Evolutionary conservation across 768 basidiomycete genomes (phyloP).

Genomic region (Paxillus involutus): DNA sequence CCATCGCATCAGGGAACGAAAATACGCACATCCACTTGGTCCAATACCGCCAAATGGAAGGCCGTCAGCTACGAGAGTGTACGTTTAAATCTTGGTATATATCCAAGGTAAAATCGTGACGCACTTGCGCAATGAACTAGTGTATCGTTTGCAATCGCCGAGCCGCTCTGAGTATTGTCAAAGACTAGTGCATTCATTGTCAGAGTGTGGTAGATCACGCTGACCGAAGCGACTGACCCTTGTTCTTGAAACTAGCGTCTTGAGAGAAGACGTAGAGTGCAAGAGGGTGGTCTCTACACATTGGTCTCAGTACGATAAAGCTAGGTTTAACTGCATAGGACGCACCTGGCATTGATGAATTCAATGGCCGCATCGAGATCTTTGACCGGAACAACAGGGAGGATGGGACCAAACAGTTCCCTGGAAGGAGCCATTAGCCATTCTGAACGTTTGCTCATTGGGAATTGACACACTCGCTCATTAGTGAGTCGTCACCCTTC

Average conservation of each 20-base stretch:
- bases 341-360: constrained; percentile 60
- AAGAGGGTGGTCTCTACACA: constrained; percentile 65
- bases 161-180: constrained; percentile 69
- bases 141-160: constrained; percentile 67
- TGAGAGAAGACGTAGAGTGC: constrained; percentile 76
- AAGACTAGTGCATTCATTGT: constrained; percentile 46
- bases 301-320: not conserved
- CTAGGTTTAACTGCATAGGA: not conserved
- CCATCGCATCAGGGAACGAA: not conserved
- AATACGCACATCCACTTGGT: constrained; percentile 62
- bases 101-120: constrained; percentile 8
- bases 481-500: constrained; percentile 61
- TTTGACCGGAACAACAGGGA: constrained; percentile 75
- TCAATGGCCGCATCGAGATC: constrained; percentile 69
- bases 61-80: constrained; percentile 43
- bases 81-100: not conserved
- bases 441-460: not conserved
- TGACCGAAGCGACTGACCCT: constrained; percentile 41
- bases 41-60: constrained; percentile 78
- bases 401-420: constrained; percentile 82
- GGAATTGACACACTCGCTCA: constrained; percentile 61
- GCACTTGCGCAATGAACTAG: constrained; percentile 59
- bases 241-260: constrained; percentile 55
- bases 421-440: constrained; percentile 34
- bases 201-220: not conserved